phyloP scores from a whole-genome alignment of 1,284 basidiomycete genomes.

The Pisolithus thermaeus region DNA sequence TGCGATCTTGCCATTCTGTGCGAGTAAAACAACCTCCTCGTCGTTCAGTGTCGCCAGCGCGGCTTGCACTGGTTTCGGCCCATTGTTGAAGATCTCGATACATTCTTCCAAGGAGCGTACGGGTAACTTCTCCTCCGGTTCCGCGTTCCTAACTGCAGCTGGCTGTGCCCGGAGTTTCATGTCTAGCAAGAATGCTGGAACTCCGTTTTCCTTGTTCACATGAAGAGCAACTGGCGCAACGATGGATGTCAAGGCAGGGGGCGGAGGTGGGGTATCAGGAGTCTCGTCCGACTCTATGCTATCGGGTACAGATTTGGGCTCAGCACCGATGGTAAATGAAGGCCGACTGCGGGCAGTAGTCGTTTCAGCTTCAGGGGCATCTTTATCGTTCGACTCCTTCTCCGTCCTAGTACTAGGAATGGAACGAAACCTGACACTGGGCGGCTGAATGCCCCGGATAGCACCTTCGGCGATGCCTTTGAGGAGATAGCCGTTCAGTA shows the following conservation, averaged over 20 bases:
- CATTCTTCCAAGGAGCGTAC: constrained; percentile 74
- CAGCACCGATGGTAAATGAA: constrained; percentile 22
- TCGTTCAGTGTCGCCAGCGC: constrained; percentile 70
- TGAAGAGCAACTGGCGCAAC: constrained; percentile 23
- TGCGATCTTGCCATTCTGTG: constrained; percentile 90
- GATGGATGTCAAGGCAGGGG: constrained; percentile 14
- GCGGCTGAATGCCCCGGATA: constrained; percentile 35
- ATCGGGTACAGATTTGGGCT: constrained; percentile 9
- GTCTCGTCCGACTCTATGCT: constrained; percentile 15
- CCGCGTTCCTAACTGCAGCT: constrained; percentile 14
- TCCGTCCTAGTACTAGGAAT: constrained; percentile 29
- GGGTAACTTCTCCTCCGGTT: constrained; percentile 17
- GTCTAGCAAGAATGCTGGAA: constrained; percentile 45
- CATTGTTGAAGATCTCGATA: constrained; percentile 82
- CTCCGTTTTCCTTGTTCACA: constrained; percentile 14
- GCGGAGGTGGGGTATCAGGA: constrained; percentile 13
- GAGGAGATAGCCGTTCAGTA: constrained; percentile 91
- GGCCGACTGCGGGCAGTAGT: constrained; percentile 14
- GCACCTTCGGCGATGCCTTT: constrained; percentile 63
- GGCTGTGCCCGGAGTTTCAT: constrained; percentile 37
- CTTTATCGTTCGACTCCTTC: constrained; percentile 22
- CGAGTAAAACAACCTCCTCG: constrained; percentile 88
- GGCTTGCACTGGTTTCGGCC: constrained; percentile 59
- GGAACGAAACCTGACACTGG: constrained; percentile 42
- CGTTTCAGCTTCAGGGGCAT: constrained; percentile 10